Base-by-base conservation (phyloP, 306 rosid genomes). In the Dryas alaskensis region DNA sequence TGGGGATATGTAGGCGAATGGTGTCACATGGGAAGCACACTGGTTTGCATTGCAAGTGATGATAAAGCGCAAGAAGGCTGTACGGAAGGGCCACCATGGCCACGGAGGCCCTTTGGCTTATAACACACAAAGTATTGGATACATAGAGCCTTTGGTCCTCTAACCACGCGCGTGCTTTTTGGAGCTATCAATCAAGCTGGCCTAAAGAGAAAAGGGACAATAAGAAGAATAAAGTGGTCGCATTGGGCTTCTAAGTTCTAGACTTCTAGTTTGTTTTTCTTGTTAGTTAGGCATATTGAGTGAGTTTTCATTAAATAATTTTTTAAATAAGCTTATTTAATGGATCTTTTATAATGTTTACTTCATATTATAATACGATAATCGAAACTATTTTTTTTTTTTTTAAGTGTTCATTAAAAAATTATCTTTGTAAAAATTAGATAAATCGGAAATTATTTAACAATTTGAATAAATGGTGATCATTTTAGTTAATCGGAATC, bases 11-110 rank as follows among this genome's bases (percentile, higher is more conserved):
- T 40, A 25, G 42, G 8, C 37, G 44, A 9, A 3, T 31, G 8
- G 58, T 74, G 46, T 77, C 81, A 63, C 76, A 22, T 63, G 81
- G 76, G 76, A 64, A 54, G 57, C 76, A 61, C 43, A 49, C 31
- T 9, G 55, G 48, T 10, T 31, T 63, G 47, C 27, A 6, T 25
- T 12, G 46, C 49, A 16, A 60, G 53, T 13, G 16, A 25, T 13
- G 16, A 14, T 1, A 25, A 42, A 53, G 10, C 8, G 14, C 40
- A 22, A 11, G 45, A 40, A 70, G 19, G 11, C 5, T 13, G 73
- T 63, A 53, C 81, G 50, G 78, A 74, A 25, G 71, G 77, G 57
- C 69, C 74, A 12, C 61, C 13, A 17, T 39, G 55, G 55, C 54
- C 81, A 62, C 76, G 72, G 13, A 31, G 37, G 37, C 37, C 63